These are phyloP conservation scores for Lachancea quebecensis DNA, from an alignment of 805 yeast species.

Conservation along the genomic window DNA sequence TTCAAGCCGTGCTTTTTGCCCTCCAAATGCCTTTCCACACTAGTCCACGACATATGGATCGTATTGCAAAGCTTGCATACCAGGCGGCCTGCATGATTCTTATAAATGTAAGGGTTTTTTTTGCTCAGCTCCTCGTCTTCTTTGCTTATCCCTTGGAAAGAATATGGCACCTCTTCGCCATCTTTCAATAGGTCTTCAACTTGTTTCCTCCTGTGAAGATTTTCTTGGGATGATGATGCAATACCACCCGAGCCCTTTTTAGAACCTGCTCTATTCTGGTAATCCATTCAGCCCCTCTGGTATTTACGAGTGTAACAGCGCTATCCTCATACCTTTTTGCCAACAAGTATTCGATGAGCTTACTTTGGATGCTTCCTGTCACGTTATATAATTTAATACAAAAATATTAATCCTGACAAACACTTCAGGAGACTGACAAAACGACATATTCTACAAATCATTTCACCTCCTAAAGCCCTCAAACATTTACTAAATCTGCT, in stretches of 20 bases:
- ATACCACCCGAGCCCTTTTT: constrained; percentile 89
- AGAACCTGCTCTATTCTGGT: constrained; percentile 82
- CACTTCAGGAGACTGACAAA: neutral
- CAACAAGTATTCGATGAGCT: too few relatives aligned
- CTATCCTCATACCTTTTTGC: too few relatives aligned
- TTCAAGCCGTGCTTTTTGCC: constrained; percentile 79
- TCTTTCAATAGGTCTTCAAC: constrained; percentile 51
- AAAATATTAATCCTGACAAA: neutral
- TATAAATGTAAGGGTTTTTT: constrained; percentile 65
- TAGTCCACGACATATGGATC: constrained; percentile 69
- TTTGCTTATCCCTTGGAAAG: constrained; percentile 39
- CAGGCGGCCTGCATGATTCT: constrained; percentile 73
- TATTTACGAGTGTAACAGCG: too few relatives aligned
- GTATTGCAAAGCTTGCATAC: constrained; percentile 86
- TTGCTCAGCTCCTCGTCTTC: constrained; percentile 41
- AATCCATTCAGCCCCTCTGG: constrained; percentile 54
- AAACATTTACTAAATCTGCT: too few relatives aligned
- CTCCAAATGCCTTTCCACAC: constrained; percentile 76
- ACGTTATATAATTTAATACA: constrained; percentile 2
- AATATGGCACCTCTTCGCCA: constrained; percentile 32
- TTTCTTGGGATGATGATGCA: constrained; percentile 65
- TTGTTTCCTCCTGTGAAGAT: constrained; percentile 61
- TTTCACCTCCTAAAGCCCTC: too few relatives aligned
- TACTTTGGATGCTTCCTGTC: neutral
- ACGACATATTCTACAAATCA: neutral